phyloP scores from a whole-genome alignment of 495 filamentous ascomycete species.

The Daldinia loculata region DNA sequence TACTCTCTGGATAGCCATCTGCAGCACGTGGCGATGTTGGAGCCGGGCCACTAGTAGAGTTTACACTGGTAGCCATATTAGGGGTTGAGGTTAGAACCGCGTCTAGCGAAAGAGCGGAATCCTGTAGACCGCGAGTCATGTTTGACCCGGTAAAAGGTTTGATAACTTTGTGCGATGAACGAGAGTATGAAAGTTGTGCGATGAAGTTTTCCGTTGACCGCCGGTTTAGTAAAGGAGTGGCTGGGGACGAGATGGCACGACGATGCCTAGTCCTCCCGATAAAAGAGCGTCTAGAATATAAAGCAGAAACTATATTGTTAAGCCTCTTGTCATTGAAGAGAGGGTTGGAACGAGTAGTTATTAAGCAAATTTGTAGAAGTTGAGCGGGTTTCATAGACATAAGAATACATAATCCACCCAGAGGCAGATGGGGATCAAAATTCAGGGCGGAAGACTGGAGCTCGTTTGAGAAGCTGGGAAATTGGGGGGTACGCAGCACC shows the following conservation, averaged over 20 bases:
- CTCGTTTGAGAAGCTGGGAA: constrained; percentile 41
- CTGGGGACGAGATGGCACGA: constrained; percentile 33
- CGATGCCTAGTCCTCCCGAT: constrained; percentile 34
- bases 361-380: constrained; percentile 46
- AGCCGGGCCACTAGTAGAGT: constrained; percentile 25
- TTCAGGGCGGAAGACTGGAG: constrained; percentile 43
- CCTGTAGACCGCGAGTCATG: constrained; percentile 37
- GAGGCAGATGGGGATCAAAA: constrained; percentile 43
- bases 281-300: constrained; percentile 43
- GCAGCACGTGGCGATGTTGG: constrained; percentile 26
- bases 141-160: constrained; percentile 28
- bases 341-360: constrained; percentile 39
- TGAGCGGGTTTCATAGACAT: constrained; percentile 44
- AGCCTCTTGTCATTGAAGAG: constrained; percentile 41
- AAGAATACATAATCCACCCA: constrained; percentile 43
- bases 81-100: constrained; percentile 44
- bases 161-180: constrained; percentile 32
- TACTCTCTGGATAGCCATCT: constrained; percentile 20
- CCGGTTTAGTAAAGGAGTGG: constrained; percentile 43
- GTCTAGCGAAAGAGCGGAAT: constrained; percentile 45
- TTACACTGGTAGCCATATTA: constrained; percentile 21
- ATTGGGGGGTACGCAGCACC: constrained; percentile 43
- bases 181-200: constrained; percentile 23
- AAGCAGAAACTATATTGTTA: constrained; percentile 31
- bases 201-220: constrained; percentile 23